phyloP scores from a whole-genome alignment of 2,329 filamentous ascomycete species.

The Tolypocladium paradoxum region DNA sequence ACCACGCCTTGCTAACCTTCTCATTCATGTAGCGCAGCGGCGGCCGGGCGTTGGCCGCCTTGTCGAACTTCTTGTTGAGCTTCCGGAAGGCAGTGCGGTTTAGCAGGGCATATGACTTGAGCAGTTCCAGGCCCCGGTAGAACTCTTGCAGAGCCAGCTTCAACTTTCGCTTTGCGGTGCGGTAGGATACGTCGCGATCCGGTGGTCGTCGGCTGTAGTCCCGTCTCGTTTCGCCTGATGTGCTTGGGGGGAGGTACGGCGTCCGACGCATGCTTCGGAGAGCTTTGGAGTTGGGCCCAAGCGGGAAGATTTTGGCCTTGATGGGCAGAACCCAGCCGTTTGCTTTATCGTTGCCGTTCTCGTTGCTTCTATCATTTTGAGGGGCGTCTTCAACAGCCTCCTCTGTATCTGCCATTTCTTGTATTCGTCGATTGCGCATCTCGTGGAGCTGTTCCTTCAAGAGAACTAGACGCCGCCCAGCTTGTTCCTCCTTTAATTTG shows the following conservation, averaged over 20 bases:
- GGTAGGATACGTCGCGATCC: slow-evolving; percentile 59
- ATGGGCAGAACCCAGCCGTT: slow-evolving; percentile 41
- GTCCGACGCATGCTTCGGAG: slow-evolving; percentile 43
- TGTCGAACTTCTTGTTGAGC: slow-evolving; percentile 98
- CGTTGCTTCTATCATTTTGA: slow-evolving; percentile 11
- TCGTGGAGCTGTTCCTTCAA: slow-evolving; percentile 81
- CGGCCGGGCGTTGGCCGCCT: slow-evolving; percentile 69
- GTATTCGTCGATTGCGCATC: slow-evolving; percentile 75
- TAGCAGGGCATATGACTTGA: slow-evolving; percentile 82
- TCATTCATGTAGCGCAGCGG: slow-evolving; percentile 77
- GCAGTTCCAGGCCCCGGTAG: slow-evolving; percentile 79
- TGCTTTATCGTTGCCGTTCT: slow-evolving; percentile 16
- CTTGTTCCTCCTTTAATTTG: slow-evolving; percentile 75
- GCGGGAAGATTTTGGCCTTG: slow-evolving; percentile 40
- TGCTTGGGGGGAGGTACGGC: slow-evolving; percentile 25
- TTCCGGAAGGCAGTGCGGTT: slow-evolving; percentile 94
- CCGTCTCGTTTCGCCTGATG: slow-evolving; percentile 22
- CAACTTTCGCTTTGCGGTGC: slow-evolving; percentile 80
- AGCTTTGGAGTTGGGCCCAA: slow-evolving; percentile 50
- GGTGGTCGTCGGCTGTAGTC: slow-evolving; percentile 42
- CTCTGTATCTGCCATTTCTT: slow-evolving; percentile 49
- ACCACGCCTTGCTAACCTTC: slow-evolving; percentile 82
- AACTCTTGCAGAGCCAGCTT: slow-evolving; percentile 88
- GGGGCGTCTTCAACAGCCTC: slow-evolving; percentile 16
- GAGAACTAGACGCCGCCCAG: slow-evolving; percentile 56